Base-by-base conservation (phyloP, 2,329 filamentous ascomycete genomes). In the Aspergillus fischeri region DNA sequence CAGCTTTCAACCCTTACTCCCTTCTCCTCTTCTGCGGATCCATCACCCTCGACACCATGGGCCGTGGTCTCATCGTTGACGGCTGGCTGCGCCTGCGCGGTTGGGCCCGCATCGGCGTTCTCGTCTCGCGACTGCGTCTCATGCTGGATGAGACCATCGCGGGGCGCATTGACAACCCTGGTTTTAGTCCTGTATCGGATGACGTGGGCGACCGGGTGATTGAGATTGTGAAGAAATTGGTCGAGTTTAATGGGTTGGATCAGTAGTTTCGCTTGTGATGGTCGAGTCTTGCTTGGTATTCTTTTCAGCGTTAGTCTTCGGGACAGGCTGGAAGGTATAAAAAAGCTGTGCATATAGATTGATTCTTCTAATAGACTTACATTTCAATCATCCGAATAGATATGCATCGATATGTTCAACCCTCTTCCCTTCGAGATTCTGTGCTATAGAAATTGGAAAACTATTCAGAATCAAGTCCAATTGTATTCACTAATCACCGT, bases 41-140 rank as follows among this genome's bases (percentile, higher is more conserved):
- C 1, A 91, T 97, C 52, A 85, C 86, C 58, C 84, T 97, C 3
- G 94, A 97, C 75, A 96, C 92, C 0, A 79, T 92, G 47, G 93
- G 93, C 5, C 81, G 92, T 24, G 94, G 94, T 0, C 77, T 99
- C 20, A 79, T 97, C 3, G 90, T 99, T 3, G 94, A 97, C 75
- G 92, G 91, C 52, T 97, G 93, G 94, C 79, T 97, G 35, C 74
- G 84, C 38, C 77, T 99, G 32, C 83, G 91, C 25, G 94, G 94
- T 0, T 99, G 94, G 94, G 93, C 94, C 1, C 84, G 94, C 49
- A 94, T 99, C 61, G 94, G 93, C 29, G 93, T 97, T 11, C 74
- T 99, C 64, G 88, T 96, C 2, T 90, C 88, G 49, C 81, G 93
- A 60, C 75, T 99, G 63, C 83, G 94, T 61, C 86, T 86, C 56